Evolutionary conservation across 306 rosid genomes (phyloP).

Genomic region (Aeschynomene evenia): DNA sequence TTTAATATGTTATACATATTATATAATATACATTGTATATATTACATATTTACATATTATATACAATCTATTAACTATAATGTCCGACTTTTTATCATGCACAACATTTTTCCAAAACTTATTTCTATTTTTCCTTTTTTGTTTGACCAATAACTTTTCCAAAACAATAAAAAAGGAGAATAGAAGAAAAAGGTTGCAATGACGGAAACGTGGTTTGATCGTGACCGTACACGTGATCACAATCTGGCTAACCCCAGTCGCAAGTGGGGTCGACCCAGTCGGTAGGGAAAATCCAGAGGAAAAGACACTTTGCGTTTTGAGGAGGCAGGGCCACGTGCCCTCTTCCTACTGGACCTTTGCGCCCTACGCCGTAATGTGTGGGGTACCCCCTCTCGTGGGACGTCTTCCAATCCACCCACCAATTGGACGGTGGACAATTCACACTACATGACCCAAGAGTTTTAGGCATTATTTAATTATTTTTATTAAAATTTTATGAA

Average conservation of each 20-base stretch:
- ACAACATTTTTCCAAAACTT: too few species aligned
- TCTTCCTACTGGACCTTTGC: neutral
- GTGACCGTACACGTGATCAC: slow-evolving; percentile 33
- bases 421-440: neutral
- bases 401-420: neutral
- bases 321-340: neutral
- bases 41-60: too few species aligned
- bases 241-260: neutral
- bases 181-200: neutral
- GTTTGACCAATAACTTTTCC: slow-evolving; percentile 17
- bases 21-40: too few species aligned
- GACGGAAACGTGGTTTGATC: slow-evolving; percentile 2
- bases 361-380: neutral
- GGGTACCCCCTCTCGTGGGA: slow-evolving; percentile 3
- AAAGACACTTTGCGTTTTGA: slow-evolving; percentile 15
- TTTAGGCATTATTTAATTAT: too few species aligned
- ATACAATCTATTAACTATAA: too few species aligned
- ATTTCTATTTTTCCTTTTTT: slow-evolving; percentile 23
- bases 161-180: neutral
- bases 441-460: neutral
- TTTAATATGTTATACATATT: too few species aligned
- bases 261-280: slow-evolving; percentile 24
- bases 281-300: neutral
- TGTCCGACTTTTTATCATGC: too few species aligned
- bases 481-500: too few species aligned